Evolutionary conservation across 1,139 yeast genomes (phyloP).

Genomic region (Nadsonia commutata): DNA sequence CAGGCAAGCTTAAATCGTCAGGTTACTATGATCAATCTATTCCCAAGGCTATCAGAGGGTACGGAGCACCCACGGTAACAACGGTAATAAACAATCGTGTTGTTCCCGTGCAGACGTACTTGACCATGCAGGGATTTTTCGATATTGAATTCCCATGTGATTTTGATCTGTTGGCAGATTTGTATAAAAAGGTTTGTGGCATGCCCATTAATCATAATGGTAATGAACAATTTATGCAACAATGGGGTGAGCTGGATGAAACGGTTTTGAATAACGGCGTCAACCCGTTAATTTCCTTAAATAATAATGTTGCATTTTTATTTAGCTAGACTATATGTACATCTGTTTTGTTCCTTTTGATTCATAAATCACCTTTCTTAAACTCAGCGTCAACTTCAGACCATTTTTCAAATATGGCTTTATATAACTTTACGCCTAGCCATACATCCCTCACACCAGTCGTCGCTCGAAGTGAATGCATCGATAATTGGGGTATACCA

Average conservation of each 20-base stretch:
- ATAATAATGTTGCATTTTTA: slow-evolving; percentile 64
- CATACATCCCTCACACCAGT: slow-evolving; percentile 75
- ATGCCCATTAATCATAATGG: slow-evolving; percentile 39
- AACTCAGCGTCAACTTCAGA: slow-evolving; percentile 21
- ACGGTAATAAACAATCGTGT: slow-evolving; percentile 54
- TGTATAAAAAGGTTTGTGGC: slow-evolving; percentile 54
- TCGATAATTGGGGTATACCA: slow-evolving; percentile 85
- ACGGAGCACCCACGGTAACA: slow-evolving; percentile 72
- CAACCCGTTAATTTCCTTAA: slow-evolving; percentile 75
- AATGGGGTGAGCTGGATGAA: slow-evolving; percentile 57
- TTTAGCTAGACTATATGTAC: slow-evolving; percentile 23
- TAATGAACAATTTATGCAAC: slow-evolving; percentile 50
- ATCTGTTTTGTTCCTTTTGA: neutral
- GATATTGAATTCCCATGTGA: slow-evolving; percentile 84
- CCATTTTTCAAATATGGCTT: slow-evolving; percentile 46
- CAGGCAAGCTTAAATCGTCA: neutral
- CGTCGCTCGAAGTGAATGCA: slow-evolving; percentile 93
- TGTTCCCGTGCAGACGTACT: slow-evolving; percentile 58
- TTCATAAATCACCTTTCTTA: slow-evolving; percentile 18
- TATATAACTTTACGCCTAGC: slow-evolving; percentile 50
- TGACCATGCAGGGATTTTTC: slow-evolving; percentile 73
- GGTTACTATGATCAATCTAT: neutral
- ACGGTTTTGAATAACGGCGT: slow-evolving; percentile 69
- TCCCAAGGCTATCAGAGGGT: slow-evolving; percentile 28
- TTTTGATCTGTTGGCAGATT: slow-evolving; percentile 43